A percentile compares a stretch with the other conserved stretches of the same genome.
Conservation (phyloP, 495 filamentous ascomycete genomes). For the Neurospora sp. region DNA sequence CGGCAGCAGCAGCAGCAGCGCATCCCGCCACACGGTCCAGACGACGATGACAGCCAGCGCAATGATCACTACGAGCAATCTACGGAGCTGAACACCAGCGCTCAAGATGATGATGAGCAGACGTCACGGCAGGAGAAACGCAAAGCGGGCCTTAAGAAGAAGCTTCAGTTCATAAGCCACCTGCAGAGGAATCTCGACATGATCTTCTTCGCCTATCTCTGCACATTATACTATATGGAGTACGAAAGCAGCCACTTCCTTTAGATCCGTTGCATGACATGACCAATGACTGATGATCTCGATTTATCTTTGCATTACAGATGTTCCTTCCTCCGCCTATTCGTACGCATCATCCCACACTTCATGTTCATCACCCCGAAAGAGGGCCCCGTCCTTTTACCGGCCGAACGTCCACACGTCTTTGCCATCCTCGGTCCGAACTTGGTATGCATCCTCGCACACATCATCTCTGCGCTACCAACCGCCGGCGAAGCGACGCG, state of each 20-base stretch:
- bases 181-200: constrained; percentile 68
- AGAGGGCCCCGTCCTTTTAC: constrained; percentile 44
- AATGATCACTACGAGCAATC: constrained; percentile 9
- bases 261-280: neutral
- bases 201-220: constrained; percentile 70
- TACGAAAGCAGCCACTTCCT: constrained; percentile 30
- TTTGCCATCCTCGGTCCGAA: constrained; percentile 61
- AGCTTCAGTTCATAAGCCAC: constrained; percentile 56
- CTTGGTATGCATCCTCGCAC: constrained; percentile 61
- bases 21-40: constrained; percentile 7
- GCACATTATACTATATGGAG: constrained; percentile 87
- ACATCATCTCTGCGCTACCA: constrained; percentile 51
- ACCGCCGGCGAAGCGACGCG: constrained; percentile 64
- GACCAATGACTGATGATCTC: neutral
- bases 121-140: constrained; percentile 12
- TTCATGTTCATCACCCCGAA: constrained; percentile 73
- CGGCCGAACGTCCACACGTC: constrained; percentile 58
- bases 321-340: constrained; percentile 65
- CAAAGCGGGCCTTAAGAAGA: constrained; percentile 41
- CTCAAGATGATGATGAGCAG: neutral
- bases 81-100: constrained; percentile 9
- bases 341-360: constrained; percentile 61
- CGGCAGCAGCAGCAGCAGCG: constrained; percentile 28
- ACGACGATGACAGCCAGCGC: constrained; percentile 18
- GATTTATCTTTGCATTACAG: constrained; percentile 31